Conservation (phyloP, 768 basidiomycete species). For the Mycena venus region DNA sequence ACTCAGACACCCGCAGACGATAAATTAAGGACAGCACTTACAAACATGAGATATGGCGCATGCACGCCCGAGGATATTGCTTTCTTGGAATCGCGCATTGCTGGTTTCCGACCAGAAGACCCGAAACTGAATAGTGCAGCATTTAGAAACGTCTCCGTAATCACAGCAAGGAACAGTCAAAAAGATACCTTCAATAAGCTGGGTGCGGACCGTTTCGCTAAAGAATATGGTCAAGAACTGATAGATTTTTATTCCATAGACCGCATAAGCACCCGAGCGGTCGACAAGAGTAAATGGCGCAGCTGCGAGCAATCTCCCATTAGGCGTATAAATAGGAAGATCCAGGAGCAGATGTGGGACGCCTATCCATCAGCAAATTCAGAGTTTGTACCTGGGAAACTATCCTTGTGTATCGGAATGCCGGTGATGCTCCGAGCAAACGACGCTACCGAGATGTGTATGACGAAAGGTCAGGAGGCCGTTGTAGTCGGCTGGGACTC, state of each 20-base stretch:
- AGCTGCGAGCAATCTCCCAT: background rate
- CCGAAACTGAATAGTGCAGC: slow-evolving; percentile 19
- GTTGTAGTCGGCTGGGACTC: background rate
- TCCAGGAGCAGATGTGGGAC: background rate
- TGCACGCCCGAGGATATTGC: slow-evolving; percentile 54
- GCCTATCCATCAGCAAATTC: background rate
- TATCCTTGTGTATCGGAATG: background rate
- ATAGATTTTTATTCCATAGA: slow-evolving; percentile 30
- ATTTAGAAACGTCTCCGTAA: slow-evolving; percentile 52
- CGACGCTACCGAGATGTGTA: background rate
- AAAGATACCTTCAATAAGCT: slow-evolving; percentile 53
- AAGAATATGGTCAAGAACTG: slow-evolving; percentile 36
- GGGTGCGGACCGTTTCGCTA: slow-evolving; percentile 48
- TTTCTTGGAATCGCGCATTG: slow-evolving; percentile 45
- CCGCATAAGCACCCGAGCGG: slow-evolving; percentile 14
- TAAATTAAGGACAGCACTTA: slow-evolving; percentile 43
- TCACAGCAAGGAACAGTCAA: slow-evolving; percentile 51
- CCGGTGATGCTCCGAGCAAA: background rate
- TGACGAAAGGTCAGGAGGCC: background rate
- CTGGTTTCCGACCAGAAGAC: slow-evolving; percentile 23
- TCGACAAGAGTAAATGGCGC: background rate
- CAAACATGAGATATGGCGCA: slow-evolving; percentile 54
- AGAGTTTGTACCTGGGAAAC: background rate
- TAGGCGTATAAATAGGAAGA: background rate
- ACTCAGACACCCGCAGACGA: slow-evolving; percentile 32